Conservation (phyloP, 331 rosid species). For the Pyrus hybrid region DNA sequence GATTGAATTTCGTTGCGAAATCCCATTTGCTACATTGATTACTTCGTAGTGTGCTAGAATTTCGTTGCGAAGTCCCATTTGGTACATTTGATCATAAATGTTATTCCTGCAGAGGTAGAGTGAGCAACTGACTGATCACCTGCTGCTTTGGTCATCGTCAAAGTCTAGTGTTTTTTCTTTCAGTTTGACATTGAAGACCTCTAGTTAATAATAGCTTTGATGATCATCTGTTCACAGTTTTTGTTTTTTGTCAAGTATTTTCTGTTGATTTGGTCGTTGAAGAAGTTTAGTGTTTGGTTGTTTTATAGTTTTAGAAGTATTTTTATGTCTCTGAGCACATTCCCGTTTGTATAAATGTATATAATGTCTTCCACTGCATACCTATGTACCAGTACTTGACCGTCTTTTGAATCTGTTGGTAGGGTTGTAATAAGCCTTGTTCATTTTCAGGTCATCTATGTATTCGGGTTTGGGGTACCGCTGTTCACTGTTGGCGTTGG, state of each 20-base stretch:
- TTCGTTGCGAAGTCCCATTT: not conserved
- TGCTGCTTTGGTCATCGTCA: not conserved
- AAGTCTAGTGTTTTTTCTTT: not conserved
- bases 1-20: too few relatives aligned
- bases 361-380: too few relatives aligned
- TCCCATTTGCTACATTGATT: not conserved
- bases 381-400: too few relatives aligned
- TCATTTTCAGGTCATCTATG: conserved; percentile 43
- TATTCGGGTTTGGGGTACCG: conserved; percentile 73
- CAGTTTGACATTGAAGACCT: not conserved
- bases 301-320: not conserved
- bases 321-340: too few relatives aligned
- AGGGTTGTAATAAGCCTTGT: not conserved
- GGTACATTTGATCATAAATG: not conserved
- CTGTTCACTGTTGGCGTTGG: conserved; percentile 37
- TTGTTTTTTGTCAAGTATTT: not conserved
- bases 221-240: too few relatives aligned
- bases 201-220: not conserved
- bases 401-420: not conserved
- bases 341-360: too few relatives aligned
- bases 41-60: not conserved
- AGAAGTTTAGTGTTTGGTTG: not conserved
- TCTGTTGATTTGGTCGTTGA: not conserved
- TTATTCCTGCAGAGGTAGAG: not conserved
- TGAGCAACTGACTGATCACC: not conserved